These are phyloP conservation scores for Cladosporium velox DNA, from an alignment of 2,329 filamentous ascomycete species.

Conservation along the genomic window DNA sequence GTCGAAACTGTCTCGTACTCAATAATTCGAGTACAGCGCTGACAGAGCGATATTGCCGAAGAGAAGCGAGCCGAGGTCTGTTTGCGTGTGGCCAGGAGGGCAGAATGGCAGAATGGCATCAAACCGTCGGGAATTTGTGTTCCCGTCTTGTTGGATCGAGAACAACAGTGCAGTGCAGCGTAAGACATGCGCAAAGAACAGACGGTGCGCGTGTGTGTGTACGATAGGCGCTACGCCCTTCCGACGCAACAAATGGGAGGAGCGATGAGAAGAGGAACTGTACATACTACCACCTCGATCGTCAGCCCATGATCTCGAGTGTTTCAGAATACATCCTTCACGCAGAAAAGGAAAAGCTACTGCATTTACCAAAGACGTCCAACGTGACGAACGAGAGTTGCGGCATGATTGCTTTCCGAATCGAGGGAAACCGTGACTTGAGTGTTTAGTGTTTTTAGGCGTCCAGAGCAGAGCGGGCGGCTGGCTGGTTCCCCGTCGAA, in stretches of 20 bases:
- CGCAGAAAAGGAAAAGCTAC: not conserved
- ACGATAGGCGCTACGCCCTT: not conserved
- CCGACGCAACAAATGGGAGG: not conserved
- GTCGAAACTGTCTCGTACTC: not conserved
- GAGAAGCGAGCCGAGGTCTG: not conserved
- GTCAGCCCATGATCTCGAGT: not conserved
- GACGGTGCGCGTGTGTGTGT: not conserved
- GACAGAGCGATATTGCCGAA: not conserved
- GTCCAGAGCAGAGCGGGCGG: not conserved
- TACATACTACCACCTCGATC: not conserved
- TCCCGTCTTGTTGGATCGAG: not conserved
- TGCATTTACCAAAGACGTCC: conserved; percentile 48
- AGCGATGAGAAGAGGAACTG: not conserved
- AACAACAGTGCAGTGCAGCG: not conserved
- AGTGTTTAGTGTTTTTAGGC: not conserved
- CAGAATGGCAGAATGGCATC: not conserved
- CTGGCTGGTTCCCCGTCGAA: not conserved
- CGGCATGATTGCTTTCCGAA: conserved; percentile 22
- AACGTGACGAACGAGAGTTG: conserved; percentile 39
- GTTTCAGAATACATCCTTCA: not conserved
- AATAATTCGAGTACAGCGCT: not conserved
- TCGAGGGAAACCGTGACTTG: not conserved
- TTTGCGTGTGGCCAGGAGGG: not conserved
- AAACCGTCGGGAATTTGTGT: not conserved
- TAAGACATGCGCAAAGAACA: not conserved